These are phyloP conservation scores for Xylariaceae sp. DNA, from an alignment of 2,329 filamentous ascomycete species.

Conservation along the genomic window DNA sequence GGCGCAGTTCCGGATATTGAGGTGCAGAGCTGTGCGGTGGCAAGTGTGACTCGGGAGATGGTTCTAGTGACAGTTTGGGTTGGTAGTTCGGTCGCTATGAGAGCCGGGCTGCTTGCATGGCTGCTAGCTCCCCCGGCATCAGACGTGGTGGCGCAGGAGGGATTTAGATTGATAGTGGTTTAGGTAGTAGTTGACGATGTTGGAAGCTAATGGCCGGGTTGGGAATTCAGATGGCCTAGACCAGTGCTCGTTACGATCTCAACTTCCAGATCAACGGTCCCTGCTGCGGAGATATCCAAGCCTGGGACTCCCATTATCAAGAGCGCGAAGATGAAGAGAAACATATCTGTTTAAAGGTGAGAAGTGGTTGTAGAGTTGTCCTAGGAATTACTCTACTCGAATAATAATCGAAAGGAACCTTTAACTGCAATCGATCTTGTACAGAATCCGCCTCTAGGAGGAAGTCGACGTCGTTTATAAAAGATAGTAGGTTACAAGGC, in stretches of 20 bases:
- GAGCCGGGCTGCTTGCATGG: not conserved
- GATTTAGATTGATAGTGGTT: too few species aligned
- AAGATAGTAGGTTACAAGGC: too few species aligned
- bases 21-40: not conserved
- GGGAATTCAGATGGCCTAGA: too few species aligned
- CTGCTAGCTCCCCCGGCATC: too few species aligned
- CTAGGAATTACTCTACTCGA: too few species aligned
- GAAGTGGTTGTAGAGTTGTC: conserved; percentile 4
- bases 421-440: too few species aligned
- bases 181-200: too few species aligned
- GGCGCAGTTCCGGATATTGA: not conserved
- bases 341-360: conserved; percentile 4
- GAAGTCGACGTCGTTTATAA: too few species aligned
- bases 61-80: not conserved
- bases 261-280: not conserved
- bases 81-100: not conserved
- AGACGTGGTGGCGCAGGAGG: too few species aligned
- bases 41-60: not conserved
- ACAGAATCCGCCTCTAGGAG: too few species aligned
- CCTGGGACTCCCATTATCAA: conserved; percentile 10
- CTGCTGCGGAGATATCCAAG: conserved; percentile 11
- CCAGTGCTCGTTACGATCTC: not conserved
- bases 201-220: too few species aligned
- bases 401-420: too few species aligned
- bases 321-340: conserved; percentile 11